A percentile compares a stretch with the other conserved stretches of the same genome.
Evolutionary conservation across 1,284 basidiomycete species (phyloP).

Genomic region (Ceratobasidium papillatum): DNA sequence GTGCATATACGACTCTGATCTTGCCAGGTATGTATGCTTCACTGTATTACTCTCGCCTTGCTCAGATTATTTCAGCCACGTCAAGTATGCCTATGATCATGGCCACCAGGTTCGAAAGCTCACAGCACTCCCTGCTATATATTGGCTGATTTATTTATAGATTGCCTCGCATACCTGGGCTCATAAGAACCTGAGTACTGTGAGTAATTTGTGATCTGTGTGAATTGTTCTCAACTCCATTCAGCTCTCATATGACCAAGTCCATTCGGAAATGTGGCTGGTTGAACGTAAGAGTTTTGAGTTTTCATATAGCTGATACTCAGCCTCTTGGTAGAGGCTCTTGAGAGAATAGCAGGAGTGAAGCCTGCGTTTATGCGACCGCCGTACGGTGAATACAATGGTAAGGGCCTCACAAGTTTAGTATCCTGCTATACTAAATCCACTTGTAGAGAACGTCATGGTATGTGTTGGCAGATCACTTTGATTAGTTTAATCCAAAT

Average conservation of each 20-base stretch:
- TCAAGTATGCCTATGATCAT: slow-evolving; percentile 35
- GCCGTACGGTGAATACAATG: slow-evolving; percentile 44
- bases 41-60: neutral
- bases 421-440: neutral
- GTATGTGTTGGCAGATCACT: neutral
- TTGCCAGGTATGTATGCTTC: neutral
- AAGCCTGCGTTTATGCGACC: slow-evolving; percentile 43
- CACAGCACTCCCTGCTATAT: slow-evolving; percentile 13
- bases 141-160: slow-evolving; percentile 9
- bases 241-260: slow-evolving; percentile 38
- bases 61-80: neutral
- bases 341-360: slow-evolving; percentile 36
- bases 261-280: slow-evolving; percentile 38
- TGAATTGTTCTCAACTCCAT: neutral
- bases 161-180: slow-evolving; percentile 44
- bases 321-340: slow-evolving; percentile 29
- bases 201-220: neutral
- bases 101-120: slow-evolving; percentile 40
- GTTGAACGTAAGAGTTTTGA: slow-evolving; percentile 19
- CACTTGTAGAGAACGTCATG: neutral
- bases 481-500: no score
- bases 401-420: slow-evolving; percentile 31
- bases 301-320: neutral
- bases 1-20: slow-evolving; percentile 43
- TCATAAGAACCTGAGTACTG: slow-evolving; percentile 13